A percentile compares a stretch with the other conserved stretches of the same genome.
Conservation (phyloP, 768 basidiomycete genomes). For the Sporobolomyces roseus region DNA sequence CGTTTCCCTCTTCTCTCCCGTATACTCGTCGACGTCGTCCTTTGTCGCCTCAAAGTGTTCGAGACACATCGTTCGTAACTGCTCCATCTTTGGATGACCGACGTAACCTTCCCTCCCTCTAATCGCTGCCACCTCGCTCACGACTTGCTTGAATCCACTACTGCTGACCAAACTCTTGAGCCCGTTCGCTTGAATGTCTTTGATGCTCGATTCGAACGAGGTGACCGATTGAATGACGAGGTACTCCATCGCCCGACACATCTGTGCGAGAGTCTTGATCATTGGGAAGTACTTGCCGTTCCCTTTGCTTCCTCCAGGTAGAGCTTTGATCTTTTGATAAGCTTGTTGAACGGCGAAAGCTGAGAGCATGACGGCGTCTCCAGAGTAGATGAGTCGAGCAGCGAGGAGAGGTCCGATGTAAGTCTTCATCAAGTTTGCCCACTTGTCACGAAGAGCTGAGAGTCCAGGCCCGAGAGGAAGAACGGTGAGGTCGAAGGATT, state of each 20-base stretch:
- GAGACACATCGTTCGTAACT: constrained; percentile 65
- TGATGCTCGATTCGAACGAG: constrained; percentile 69
- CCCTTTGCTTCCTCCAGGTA: constrained; percentile 21
- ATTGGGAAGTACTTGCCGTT: constrained; percentile 46
- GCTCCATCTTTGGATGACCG: constrained; percentile 88
- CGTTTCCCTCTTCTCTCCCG: constrained; percentile 39
- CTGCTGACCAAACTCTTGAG: constrained; percentile 62
- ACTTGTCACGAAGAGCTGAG: constrained; percentile 61
- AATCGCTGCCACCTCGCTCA: constrained; percentile 35
- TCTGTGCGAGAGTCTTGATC: constrained; percentile 53
- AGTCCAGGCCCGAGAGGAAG: constrained; percentile 70
- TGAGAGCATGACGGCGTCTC: constrained; percentile 24
- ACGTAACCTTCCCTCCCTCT: constrained; percentile 43
- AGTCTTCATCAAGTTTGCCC: constrained; percentile 72
- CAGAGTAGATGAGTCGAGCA: constrained; percentile 27
- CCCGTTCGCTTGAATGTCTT: constrained; percentile 42
- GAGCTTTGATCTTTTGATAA: constrained; percentile 29
- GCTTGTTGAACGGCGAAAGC: constrained; percentile 39
- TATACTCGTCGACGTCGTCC: constrained; percentile 44
- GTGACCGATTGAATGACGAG: constrained; percentile 79
- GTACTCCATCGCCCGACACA: constrained; percentile 83
- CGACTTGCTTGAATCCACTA: constrained; percentile 37
- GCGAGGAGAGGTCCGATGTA: constrained; percentile 27
- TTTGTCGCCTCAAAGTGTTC: constrained; percentile 66
- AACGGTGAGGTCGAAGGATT: constrained; percentile 69